phyloP scores from a whole-genome alignment of 2,329 filamentous ascomycete genomes.

The Aspergillus sp. region DNA sequence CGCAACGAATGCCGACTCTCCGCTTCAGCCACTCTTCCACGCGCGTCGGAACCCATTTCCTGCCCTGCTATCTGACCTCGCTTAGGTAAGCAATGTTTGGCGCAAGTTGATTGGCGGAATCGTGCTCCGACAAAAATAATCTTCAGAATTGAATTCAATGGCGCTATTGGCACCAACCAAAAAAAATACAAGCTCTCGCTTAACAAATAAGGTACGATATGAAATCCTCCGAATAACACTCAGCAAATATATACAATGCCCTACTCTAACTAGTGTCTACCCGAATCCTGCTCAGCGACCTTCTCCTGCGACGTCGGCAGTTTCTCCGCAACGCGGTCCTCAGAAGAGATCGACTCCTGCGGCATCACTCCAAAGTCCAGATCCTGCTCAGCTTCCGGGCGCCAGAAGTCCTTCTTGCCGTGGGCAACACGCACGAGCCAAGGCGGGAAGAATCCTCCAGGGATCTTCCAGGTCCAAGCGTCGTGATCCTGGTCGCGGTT shows the following conservation, averaged over 20 bases:
- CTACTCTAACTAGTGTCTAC: neutral
- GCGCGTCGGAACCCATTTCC: no score
- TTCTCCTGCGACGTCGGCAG: neutral
- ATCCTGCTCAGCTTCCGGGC: slow-evolving; percentile 35
- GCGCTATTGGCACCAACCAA: neutral
- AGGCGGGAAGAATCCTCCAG: slow-evolving; percentile 73
- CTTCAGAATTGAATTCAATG: neutral
- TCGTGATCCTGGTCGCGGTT: slow-evolving; percentile 75
- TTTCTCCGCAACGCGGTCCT: slow-evolving; percentile 24
- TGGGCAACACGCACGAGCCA: slow-evolving; percentile 68
- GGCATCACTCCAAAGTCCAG: slow-evolving; percentile 18
- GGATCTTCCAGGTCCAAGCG: slow-evolving; percentile 76
- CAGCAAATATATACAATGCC: neutral
- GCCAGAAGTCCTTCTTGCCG: slow-evolving; percentile 79
- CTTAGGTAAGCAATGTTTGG: no score
- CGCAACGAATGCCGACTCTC: no score
- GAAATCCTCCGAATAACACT: neutral
- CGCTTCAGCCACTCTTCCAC: no score
- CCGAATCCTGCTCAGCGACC: neutral
- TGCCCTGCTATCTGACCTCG: no score
- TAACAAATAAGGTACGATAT: neutral
- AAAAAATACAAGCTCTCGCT: neutral
- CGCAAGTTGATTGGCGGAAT: no score
- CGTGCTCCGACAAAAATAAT: neutral
- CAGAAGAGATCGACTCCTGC: slow-evolving; percentile 20